Conservation (phyloP, 495 filamentous ascomycete genomes). For the Immersiella caudata region DNA sequence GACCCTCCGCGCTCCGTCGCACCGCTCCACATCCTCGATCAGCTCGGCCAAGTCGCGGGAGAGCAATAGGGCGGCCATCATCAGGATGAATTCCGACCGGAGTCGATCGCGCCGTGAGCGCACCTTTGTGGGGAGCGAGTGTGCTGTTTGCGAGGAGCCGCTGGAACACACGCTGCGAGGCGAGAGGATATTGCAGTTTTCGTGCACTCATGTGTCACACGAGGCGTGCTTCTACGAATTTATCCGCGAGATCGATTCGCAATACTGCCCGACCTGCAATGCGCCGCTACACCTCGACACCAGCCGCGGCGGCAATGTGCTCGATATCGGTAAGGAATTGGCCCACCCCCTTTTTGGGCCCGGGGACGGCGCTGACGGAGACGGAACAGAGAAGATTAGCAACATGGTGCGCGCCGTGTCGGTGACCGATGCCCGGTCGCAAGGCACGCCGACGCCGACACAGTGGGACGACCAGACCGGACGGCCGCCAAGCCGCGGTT, state of each 20-base stretch:
- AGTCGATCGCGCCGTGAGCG: constrained; percentile 82
- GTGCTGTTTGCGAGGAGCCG: constrained; percentile 96
- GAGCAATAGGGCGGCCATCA: constrained; percentile 37
- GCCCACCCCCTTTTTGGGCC: neutral
- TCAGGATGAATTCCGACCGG: constrained; percentile 72
- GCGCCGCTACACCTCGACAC: constrained; percentile 91
- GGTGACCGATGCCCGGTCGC: constrained; percentile 61
- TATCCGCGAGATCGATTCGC: constrained; percentile 91
- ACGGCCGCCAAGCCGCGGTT: constrained; percentile 54
- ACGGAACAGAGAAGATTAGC: constrained; percentile 81
- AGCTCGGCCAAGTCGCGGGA: constrained; percentile 45
- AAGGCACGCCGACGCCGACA: constrained; percentile 51
- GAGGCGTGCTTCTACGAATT: constrained; percentile 99
- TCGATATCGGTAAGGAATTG: constrained; percentile 75
- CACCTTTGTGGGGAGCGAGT: constrained; percentile 93
- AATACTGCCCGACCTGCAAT: constrained; percentile 94
- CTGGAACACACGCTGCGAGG: constrained; percentile 95
- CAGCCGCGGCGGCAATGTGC: constrained; percentile 89
- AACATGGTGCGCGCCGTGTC: constrained; percentile 89
- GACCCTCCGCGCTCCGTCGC: constrained; percentile 46
- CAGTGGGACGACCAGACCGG: constrained; percentile 54
- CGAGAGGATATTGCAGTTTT: constrained; percentile 94
- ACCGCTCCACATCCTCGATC: constrained; percentile 47
- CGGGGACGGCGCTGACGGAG: constrained; percentile 23
- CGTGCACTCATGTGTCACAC: constrained; percentile 93